Evolutionary conservation across 192 early-diverging fungal species (phyloP).

Genomic region (Geranomyces variabilis): DNA sequence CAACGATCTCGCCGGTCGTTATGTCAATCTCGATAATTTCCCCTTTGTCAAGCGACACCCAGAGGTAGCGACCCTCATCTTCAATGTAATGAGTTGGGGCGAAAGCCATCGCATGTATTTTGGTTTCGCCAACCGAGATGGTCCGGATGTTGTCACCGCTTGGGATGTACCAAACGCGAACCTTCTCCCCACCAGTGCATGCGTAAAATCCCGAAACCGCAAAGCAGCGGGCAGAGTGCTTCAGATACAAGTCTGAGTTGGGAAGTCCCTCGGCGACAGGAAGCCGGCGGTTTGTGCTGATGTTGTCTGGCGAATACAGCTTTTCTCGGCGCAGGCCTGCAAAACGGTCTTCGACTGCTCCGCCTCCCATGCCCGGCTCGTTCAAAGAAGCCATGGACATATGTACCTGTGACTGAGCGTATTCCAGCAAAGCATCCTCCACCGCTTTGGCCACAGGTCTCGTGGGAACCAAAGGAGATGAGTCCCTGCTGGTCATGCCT

Average conservation of each 20-base stretch:
- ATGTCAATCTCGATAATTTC: constrained; percentile 62
- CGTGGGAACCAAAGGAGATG: constrained; percentile 23
- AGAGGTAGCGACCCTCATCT: constrained; percentile 67
- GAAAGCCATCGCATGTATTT: constrained; percentile 57
- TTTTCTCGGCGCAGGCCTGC: constrained; percentile 28
- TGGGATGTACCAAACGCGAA: constrained; percentile 45
- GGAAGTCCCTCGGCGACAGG: constrained; percentile 52
- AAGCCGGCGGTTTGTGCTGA: constrained; percentile 58
- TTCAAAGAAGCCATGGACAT: neutral
- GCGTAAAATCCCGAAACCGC: constrained; percentile 55
- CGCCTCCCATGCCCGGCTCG: neutral
- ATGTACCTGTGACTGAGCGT: neutral
- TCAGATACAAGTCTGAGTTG: constrained; percentile 50
- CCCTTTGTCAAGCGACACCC: constrained; percentile 67
- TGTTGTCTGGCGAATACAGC: constrained; percentile 31
- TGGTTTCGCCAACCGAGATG: constrained; percentile 52
- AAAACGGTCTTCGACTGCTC: constrained; percentile 15
- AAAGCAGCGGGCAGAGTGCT: constrained; percentile 50
- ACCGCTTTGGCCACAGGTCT: constrained; percentile 20
- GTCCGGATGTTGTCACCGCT: constrained; percentile 53
- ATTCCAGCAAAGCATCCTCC: constrained; percentile 17
- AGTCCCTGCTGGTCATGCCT: neutral
- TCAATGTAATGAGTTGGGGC: constrained; percentile 52
- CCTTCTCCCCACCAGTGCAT: constrained; percentile 41
- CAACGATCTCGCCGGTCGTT: constrained; percentile 40